A percentile compares a stretch with the other conserved stretches of the same genome.
Evolutionary conservation across 192 early-diverging fungal genomes (phyloP).

Genomic region (Linnemannia hyalina): DNA sequence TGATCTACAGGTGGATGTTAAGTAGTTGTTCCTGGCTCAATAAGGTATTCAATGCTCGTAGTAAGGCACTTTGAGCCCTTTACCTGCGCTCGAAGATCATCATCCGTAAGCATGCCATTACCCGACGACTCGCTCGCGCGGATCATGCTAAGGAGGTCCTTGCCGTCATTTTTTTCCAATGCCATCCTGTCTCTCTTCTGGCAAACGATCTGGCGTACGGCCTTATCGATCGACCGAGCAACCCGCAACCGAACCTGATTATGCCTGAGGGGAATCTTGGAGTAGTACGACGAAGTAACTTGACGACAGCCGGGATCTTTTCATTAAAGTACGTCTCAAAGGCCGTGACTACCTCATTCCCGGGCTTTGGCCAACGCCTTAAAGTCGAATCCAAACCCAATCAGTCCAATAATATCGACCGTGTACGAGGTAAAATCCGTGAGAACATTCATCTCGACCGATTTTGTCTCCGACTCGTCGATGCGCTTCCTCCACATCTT

Average conservation of each 20-base stretch:
- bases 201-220: conserved; percentile 52
- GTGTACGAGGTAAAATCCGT: conserved; percentile 13
- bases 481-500: conserved; percentile 56
- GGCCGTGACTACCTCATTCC: conserved; percentile 59
- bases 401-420: conserved; percentile 25
- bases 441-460: conserved; percentile 57
- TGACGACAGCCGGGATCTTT: conserved; percentile 29
- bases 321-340: conserved; percentile 3
- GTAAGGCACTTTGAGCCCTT: background rate
- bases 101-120: conserved; percentile 53
- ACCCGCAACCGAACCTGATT: conserved; percentile 18
- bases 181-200: conserved; percentile 39
- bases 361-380: conserved; percentile 44
- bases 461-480: conserved; percentile 20
- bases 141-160: conserved; percentile 63
- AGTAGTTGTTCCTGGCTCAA: too few species aligned
- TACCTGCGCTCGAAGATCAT: conserved; percentile 62
- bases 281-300: conserved; percentile 32
- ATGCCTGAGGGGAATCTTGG: conserved; percentile 38
- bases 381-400: conserved; percentile 64
- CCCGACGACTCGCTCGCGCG: conserved; percentile 56
- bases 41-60: background rate
- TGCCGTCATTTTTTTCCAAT: conserved; percentile 8
- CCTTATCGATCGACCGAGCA: conserved; percentile 37
- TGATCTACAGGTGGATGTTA: conserved; percentile 10